Base-by-base conservation (phyloP, 331 rosid genomes). In the Prunus yedoensis region DNA sequence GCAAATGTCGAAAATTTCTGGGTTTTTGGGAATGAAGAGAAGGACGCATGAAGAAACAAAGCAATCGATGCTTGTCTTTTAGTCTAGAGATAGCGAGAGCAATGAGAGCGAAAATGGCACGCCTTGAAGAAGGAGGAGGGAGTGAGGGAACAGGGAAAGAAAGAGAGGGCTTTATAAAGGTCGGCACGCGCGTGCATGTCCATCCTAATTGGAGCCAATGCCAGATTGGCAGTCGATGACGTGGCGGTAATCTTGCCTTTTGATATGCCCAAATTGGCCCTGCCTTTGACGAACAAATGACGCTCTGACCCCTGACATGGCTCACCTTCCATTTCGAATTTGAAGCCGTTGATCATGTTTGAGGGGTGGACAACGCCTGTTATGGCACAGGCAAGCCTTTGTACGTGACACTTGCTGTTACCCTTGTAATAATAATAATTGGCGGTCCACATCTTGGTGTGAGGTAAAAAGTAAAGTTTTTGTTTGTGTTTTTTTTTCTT, bases 21-120 rank as follows among this genome's bases (percentile, higher is more conserved):
- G 74, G 68, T 1, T 71, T 64, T 66, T 70, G 75, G 71, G 78
- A 83, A 81, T 72, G 83, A 57, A 70, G 18, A 73, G 87, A 73
- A 17, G 77, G 28, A 77, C 73, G 79, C 75, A 77, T 53, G 80
- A 74, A 50, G 35, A 30, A 59, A 80, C 58, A 47, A 85, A 74
- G 88, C 32, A 79, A 83, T 68, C 57, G 89, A 86, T 83, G 71
- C 10, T 23, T 87, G 80, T 74, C 58, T 71, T 32, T 21, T 59
- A 21, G 32, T 23, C 15, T 15, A 60, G 12, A 12, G 15, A n/a
- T 20, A 27, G 54, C 18, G 62, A 32, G 79, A 74, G 84, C 65
- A 87, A 87, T 91, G 93, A 91, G 89, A 88, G 66, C 85, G 57
- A 77, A 35, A 77, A 71, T 70, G 83, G 91, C 92, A 87, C 92